Percentiles rank a stretch among this genome's conserved stretches.
phyloP scores from a whole-genome alignment of 2,329 filamentous ascomycete genomes.

The Arthrobotrys musiformis region DNA sequence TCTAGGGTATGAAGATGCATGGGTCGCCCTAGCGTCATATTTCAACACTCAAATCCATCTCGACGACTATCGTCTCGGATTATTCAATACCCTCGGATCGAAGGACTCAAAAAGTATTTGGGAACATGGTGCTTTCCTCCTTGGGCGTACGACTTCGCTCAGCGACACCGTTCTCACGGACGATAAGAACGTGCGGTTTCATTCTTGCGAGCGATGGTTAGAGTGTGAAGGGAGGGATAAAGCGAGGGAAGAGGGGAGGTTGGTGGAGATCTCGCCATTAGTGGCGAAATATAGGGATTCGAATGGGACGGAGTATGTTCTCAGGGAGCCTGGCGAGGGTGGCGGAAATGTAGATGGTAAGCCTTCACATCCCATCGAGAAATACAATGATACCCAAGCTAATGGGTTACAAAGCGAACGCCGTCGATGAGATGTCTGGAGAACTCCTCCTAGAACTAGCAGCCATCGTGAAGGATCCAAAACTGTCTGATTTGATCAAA shows the following conservation, averaged over 20 bases:
- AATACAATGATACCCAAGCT: background rate
- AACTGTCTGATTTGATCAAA: constrained; percentile 13
- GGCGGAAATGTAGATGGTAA: constrained; percentile 75
- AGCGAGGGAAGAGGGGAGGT: constrained; percentile 64
- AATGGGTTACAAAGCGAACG: constrained; percentile 19
- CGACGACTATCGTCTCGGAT: constrained; percentile 78
- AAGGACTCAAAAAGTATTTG: constrained; percentile 64
- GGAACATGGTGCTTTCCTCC: constrained; percentile 65
- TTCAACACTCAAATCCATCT: constrained; percentile 80
- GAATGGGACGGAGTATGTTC: constrained; percentile 70
- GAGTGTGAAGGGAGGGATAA: constrained; percentile 64
- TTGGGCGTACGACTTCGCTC: constrained; percentile 74
- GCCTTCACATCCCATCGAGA: background rate
- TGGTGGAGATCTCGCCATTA: constrained; percentile 82
- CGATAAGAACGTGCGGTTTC: constrained; percentile 73
- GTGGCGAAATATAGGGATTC: constrained; percentile 67
- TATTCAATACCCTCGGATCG: constrained; percentile 74
- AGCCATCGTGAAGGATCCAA: constrained; percentile 16
- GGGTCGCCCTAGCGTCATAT: constrained; percentile 79
- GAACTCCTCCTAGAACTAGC: constrained; percentile 34
- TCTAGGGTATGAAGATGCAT: constrained; percentile 92
- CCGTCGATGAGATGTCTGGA: constrained; percentile 34
- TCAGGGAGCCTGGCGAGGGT: constrained; percentile 73
- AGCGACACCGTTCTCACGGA: constrained; percentile 78
- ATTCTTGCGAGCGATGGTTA: constrained; percentile 82